These are phyloP conservation scores for Cytospora leucostoma DNA, from an alignment of 2,329 filamentous ascomycete genomes.

Conservation along the genomic window DNA sequence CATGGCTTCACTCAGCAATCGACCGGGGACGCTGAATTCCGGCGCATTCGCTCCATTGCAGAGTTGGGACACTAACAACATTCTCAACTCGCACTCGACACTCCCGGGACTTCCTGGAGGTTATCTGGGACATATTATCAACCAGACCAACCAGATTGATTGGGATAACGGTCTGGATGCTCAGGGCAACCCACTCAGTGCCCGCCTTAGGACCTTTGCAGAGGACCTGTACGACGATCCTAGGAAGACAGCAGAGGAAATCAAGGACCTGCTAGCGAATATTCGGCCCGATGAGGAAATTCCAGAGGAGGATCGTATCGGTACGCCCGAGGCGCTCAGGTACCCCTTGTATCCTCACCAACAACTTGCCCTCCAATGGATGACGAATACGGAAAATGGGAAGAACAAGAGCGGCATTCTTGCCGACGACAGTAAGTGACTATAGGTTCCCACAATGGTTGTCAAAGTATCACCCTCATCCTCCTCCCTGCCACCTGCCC, in stretches of 20 bases:
- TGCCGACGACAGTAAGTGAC: slow-evolving; percentile 58
- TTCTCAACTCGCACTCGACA: slow-evolving; percentile 5
- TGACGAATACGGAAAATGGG: slow-evolving; percentile 72
- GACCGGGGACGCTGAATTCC: slow-evolving; percentile 29
- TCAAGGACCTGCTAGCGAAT: slow-evolving; percentile 69
- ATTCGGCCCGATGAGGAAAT: slow-evolving; percentile 73
- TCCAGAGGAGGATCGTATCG: slow-evolving; percentile 61
- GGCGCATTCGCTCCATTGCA: slow-evolving; percentile 28
- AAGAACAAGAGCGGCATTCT: slow-evolving; percentile 77
- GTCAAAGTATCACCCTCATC: neutral
- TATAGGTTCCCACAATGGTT: neutral
- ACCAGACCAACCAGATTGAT: slow-evolving; percentile 42
- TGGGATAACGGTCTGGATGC: slow-evolving; percentile 39
- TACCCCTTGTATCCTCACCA: slow-evolving; percentile 79
- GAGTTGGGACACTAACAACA: slow-evolving; percentile 7
- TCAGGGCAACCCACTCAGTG: slow-evolving; percentile 40
- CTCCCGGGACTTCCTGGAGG: slow-evolving; percentile 23
- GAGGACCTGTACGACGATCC: slow-evolving; percentile 42
- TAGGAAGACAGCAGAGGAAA: slow-evolving; percentile 57
- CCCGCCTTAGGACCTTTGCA: slow-evolving; percentile 38
- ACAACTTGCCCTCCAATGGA: slow-evolving; percentile 74
- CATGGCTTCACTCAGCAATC: slow-evolving; percentile 9
- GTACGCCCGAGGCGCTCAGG: slow-evolving; percentile 68
- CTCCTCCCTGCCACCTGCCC: neutral
- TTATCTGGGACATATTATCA: slow-evolving; percentile 40